Evolutionary conservation across 192 early-diverging fungal species (phyloP), one percentile per base, ranked within the genome.

Genomic region (Bifiguratus adelaidae): DNA sequence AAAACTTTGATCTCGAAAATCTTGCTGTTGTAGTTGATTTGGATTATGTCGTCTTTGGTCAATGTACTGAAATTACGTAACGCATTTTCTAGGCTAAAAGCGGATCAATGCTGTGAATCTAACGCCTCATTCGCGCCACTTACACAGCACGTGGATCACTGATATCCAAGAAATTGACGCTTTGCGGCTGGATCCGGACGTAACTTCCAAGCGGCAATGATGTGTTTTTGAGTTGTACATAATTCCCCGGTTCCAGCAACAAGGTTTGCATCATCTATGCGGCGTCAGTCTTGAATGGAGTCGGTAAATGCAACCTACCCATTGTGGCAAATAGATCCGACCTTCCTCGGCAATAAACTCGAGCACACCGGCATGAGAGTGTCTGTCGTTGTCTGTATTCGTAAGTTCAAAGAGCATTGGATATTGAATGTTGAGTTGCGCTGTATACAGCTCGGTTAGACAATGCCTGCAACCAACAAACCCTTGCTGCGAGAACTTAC

Each of bases 341-440:
- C 96, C 96, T 69, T 97, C 93, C 59, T 96, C 94, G 8, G 96
- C 94, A 27, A 86, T 92, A 55, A 99, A 99, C 69, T 99, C 94
- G 7, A 99, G 78, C 7, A 99, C 96, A 50, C 96, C 96, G 21
- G 93, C 90, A 50, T 99, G 92, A 13, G 94, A 83, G 34, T 73
- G 63, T 44, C 52, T 70, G 1, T 64, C 60, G 16, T 67, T 50
- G 4, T 60, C 50, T 36, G 70, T 70, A 58, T 83, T 89, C 8
- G 74, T 71, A 30, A 99, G 68, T 48, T 82, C 72, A 60, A 99
- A 96, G 16, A 93, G 65, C 83, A 96, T 84, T 19, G 95, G 95
- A 58, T 91, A 94, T 12, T 78, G 77, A 47, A 95, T 89, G 44
- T 93, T 80, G 26, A 94, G 76, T 9, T 76, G 73, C 4, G 88